A percentile compares a stretch with the other conserved stretches of the same genome.
phyloP scores from a whole-genome alignment of 345 rosid species.

The Geranium rotundifolium region DNA sequence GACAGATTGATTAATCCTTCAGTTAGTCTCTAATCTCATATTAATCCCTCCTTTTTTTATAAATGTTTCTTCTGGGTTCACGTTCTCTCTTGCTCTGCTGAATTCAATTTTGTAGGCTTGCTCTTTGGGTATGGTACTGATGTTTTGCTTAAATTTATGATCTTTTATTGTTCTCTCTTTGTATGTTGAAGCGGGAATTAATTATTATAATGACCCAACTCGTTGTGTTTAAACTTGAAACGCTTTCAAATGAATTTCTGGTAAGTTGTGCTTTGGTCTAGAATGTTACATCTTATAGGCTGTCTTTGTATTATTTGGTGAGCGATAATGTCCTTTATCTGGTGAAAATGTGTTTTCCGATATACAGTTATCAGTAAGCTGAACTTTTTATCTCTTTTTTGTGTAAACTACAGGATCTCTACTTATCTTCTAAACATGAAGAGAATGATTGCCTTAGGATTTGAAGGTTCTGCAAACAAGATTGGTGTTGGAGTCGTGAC shows the following conservation, averaged over 20 bases:
- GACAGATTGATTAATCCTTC: no score
- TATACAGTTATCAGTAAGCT: not conserved
- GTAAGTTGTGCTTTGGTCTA: no score
- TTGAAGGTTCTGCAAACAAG: conserved; percentile 95
- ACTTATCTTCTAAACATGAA: conserved; percentile 28
- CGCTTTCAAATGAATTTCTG: no score
- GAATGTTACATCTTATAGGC: not conserved
- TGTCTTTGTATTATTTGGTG: no score
- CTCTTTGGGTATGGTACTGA: not conserved
- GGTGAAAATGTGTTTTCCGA: not conserved
- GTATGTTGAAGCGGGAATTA: not conserved
- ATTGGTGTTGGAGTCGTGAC: conserved; percentile 84
- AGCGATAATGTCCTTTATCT: no score
- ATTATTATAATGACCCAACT: not conserved
- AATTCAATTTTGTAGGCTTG: not conserved
- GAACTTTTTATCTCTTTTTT: not conserved
- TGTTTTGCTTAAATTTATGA: no score
- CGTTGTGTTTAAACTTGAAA: no score
- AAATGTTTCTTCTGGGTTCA: not conserved
- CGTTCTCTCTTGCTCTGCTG: not conserved
- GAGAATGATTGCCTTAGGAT: conserved; percentile 72
- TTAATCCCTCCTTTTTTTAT: no score
- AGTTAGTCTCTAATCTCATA: not conserved
- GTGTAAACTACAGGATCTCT: not conserved
- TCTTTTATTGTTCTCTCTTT: not conserved